A percentile compares a stretch with the other conserved stretches of the same genome.
These are phyloP conservation scores for Rhizomucor pusillus DNA, from an alignment of 371 early-diverging fungal genomes.

Conservation along the genomic window DNA sequence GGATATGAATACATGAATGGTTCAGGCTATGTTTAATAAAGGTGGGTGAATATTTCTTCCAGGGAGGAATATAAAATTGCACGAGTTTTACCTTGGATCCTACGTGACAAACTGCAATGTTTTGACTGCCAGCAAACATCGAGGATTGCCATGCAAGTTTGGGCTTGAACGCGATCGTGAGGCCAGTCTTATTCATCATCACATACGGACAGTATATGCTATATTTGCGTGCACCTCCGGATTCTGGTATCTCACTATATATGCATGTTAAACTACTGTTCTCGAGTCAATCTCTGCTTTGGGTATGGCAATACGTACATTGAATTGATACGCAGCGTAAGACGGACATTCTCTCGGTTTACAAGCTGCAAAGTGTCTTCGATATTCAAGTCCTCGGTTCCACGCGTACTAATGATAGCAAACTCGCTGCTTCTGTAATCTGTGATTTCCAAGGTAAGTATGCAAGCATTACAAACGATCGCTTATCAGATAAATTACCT, in stretches of 20 bases:
- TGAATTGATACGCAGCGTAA: constrained; percentile 71
- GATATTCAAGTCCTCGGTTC: constrained; percentile 63
- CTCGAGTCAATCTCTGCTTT: not conserved
- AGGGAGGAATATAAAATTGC: too few relatives aligned
- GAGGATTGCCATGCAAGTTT: constrained; percentile 78
- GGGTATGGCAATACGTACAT: constrained; percentile 44
- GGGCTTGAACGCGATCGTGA: constrained; percentile 76
- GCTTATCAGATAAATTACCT: constrained; percentile 27
- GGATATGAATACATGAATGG: constrained; percentile 97
- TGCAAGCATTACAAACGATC: not conserved
- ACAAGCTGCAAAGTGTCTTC: constrained; percentile 72
- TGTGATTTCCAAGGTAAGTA: constrained; percentile 5
- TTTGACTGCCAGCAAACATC: constrained; percentile 69
- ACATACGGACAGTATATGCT: constrained; percentile 75
- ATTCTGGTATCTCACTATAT: constrained; percentile 54
- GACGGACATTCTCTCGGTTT: constrained; percentile 61
- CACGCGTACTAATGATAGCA: constrained; percentile 80
- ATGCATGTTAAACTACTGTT: not conserved
- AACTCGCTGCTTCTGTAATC: constrained; percentile 76
- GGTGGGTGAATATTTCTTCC: too few relatives aligned
- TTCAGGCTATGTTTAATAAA: constrained; percentile 33
- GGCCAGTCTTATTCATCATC: constrained; percentile 90
- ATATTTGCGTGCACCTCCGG: constrained; percentile 67
- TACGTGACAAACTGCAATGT: constrained; percentile 29
- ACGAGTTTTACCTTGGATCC: constrained; percentile 20